Base-by-base conservation (phyloP, 169 alveolate genomes). In the Perkinsus marinus region DNA sequence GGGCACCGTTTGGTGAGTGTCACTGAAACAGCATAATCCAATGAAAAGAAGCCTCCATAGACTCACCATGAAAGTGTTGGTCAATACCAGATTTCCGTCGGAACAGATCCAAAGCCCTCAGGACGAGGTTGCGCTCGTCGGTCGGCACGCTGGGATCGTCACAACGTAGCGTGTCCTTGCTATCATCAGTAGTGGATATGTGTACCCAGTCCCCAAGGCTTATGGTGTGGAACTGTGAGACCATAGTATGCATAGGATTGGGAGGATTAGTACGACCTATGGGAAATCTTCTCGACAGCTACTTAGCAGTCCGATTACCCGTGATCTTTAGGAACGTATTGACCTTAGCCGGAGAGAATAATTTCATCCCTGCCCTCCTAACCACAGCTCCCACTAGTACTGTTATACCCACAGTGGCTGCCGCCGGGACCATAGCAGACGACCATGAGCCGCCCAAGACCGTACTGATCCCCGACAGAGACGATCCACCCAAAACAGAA, bases 311-410 rank as follows among this genome's bases (percentile, higher is more conserved):
- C n/a, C n/a, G n/a, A n/a, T 92, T 13, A 13, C 93, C 92, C 90
- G 79, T 92, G 39, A 91, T 79, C 22, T 92, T 34, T 7, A 91
- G 91, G 39, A 91, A 91, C 36, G 79, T 13, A 46, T 91, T 91
- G 34, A 91, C 92, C 92, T 91, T 91, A 39, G 93, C 92, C n/a
- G 93, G 93, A 3, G 93, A 91, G 57, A 79, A 68, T 2, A 91
- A 39, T 10, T 92, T 69, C 89, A 91, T 9, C 17, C 26, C 17
- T 9, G 68, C 68, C 68, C 68, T 43, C 68, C 68, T 9, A 43
- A 17, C 68, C 68, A 43, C 68, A 9, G 68, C 68, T 43, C 68
- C 68, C 68, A 43, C 68, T n/a, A n/a, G n/a, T n/a, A n/a, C n/a
- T n/a, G n/a, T n/a, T n/a, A n/a, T n/a, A 43, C 26, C 68, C 26